These are phyloP conservation scores for Scheffersomyces lignosus DNA, from an alignment of 805 yeast genomes.

Conservation along the genomic window DNA sequence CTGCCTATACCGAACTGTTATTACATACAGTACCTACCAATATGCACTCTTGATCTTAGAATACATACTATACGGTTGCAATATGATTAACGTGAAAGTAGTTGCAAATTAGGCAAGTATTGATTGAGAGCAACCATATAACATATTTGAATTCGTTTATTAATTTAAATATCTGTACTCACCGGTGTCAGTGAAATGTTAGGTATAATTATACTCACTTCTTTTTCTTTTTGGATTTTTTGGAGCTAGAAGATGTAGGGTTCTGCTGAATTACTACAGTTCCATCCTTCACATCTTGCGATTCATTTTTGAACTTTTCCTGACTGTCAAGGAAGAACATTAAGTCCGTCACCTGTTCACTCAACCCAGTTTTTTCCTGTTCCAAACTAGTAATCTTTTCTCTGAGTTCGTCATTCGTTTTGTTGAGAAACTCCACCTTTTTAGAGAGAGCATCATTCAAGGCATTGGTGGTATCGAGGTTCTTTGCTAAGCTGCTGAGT, in stretches of 20 bases:
- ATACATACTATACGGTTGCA: no score
- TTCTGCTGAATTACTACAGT: slow-evolving; percentile 48
- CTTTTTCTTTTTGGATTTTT: slow-evolving; percentile 19
- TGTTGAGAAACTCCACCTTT: slow-evolving; percentile 36
- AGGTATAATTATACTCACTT: no score
- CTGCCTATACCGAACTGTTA: no score
- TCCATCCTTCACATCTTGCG: slow-evolving; percentile 74
- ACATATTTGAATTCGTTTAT: no score
- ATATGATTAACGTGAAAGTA: no score
- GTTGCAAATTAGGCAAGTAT: no score
- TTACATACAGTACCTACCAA: no score
- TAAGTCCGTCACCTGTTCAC: slow-evolving; percentile 69
- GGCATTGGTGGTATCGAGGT: slow-evolving; percentile 30
- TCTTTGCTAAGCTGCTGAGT: slow-evolving; percentile 26
- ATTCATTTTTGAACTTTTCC: slow-evolving; percentile 68
- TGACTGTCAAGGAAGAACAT: slow-evolving; percentile 79
- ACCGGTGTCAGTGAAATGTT: no score
- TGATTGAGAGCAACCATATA: no score
- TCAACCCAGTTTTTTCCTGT: slow-evolving; percentile 46
- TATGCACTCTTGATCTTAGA: no score
- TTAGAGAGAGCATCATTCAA: slow-evolving; percentile 40
- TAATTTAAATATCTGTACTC: no score
- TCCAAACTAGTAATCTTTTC: slow-evolving; percentile 25
- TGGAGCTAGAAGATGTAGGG: slow-evolving; percentile 13
- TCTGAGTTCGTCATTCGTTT: slow-evolving; percentile 25